Evolutionary conservation across 2,329 filamentous ascomycete species (phyloP).

Genomic region (Pseudophaeomoniella oleicola): DNA sequence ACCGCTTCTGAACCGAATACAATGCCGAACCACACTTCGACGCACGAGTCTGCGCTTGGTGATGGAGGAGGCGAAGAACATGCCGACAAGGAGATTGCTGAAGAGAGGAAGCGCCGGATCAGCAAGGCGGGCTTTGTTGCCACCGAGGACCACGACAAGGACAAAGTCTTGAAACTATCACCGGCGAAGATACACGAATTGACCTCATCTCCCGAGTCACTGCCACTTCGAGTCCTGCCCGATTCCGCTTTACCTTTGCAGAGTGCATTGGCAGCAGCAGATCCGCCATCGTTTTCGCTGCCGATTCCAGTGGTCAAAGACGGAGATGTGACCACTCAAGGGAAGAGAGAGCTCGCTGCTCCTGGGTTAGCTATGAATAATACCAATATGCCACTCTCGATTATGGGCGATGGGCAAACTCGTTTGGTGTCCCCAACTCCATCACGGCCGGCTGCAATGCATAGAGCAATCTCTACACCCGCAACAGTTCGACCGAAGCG

Average conservation of each 20-base stretch:
- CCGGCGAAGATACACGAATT: conserved; percentile 40
- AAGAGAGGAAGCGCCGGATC: not conserved
- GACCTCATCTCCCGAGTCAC: conserved; percentile 37
- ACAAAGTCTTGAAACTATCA: conserved; percentile 36
- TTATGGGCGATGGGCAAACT: not conserved
- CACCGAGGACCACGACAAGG: conserved; percentile 13
- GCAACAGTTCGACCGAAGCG: not conserved
- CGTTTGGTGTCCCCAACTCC: not conserved
- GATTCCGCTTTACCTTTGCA: not conserved
- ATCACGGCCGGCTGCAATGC: conserved; percentile 9
- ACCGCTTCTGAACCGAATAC: not conserved
- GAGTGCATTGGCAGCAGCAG: not conserved
- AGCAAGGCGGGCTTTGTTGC: conserved; percentile 10
- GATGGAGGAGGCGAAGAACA: not conserved
- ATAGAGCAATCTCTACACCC: conserved; percentile 5
- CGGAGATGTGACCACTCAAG: not conserved
- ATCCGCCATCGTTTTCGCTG: not conserved
- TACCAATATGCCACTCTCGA: too few species aligned
- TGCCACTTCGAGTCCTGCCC: conserved; percentile 26
- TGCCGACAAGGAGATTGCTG: not conserved
- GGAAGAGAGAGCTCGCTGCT: too few species aligned
- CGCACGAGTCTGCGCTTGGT: not conserved
- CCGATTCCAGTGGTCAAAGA: not conserved
- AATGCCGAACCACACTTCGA: not conserved
- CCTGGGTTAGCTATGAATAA: too few species aligned